A percentile compares a stretch with the other conserved stretches of the same genome.
Conservation (phyloP, 2,329 filamentous ascomycete genomes). For the Dactylonectria macrodidyma region DNA sequence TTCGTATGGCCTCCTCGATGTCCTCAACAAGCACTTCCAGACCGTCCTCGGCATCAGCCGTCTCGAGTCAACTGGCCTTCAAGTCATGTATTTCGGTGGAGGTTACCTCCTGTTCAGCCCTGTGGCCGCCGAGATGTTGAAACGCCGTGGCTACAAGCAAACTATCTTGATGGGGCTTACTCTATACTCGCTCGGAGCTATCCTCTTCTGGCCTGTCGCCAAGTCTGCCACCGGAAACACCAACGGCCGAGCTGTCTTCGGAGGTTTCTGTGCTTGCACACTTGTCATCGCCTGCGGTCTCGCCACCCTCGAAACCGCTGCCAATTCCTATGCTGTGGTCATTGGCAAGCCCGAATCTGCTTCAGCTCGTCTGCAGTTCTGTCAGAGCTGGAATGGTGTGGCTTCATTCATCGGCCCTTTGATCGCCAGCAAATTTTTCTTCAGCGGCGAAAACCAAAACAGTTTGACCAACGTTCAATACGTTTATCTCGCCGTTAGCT, state of each 20-base stretch:
- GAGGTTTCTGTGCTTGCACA: conserved; percentile 80
- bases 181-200: conserved; percentile 74
- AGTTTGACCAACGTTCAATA: conserved; percentile 80
- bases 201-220: conserved; percentile 70
- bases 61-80: conserved; percentile 62
- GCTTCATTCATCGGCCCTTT: conserved; percentile 81
- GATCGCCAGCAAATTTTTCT: conserved; percentile 81
- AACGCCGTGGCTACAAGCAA: conserved; percentile 74
- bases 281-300: conserved; percentile 83
- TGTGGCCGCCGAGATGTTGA: conserved; percentile 72
- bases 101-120: conserved; percentile 58
- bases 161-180: conserved; percentile 78
- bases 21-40: conserved; percentile 67
- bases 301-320: conserved; percentile 81
- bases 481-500: conserved; percentile 80
- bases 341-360: conserved; percentile 56
- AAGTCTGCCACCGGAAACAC: conserved; percentile 58
- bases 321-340: conserved; percentile 77
- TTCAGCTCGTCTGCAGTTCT: conserved; percentile 63
- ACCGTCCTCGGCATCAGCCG: conserved; percentile 59
- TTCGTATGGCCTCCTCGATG: conserved; percentile 62
- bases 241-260: conserved; percentile 63
- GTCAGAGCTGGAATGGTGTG: conserved; percentile 83
- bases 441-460: conserved; percentile 69
- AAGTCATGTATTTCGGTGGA: conserved; percentile 70